Base-by-base conservation (phyloP, 371 early-diverging fungal species). In the Zopfochytrium polystomum region DNA sequence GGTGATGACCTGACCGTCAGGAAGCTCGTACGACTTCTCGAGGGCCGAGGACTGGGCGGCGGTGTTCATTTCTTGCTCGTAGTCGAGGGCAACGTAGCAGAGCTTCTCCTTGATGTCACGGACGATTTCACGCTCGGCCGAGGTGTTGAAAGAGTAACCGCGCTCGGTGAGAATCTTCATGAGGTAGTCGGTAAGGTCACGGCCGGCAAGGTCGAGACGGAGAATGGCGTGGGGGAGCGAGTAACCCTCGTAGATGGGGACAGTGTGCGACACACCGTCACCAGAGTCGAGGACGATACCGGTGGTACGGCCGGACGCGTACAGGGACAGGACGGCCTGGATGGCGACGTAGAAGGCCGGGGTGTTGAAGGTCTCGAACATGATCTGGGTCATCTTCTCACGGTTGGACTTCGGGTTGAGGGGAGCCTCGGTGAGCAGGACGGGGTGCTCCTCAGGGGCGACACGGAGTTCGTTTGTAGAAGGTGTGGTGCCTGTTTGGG, bases 201-300 rank as follows among this genome's bases (percentile, higher is more conserved):
- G 95, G 75, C 91, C 92, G 62, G 90, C 90, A 42, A 88, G 73
- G 76, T 99, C 99, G 61, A 99, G 85, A 86, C 99, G 93, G 70
- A 91, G 87, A 71, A 99, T 98, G 66, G 99, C 99, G 73, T 87
- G 87, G 66, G 99, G 99, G 60, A 99, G 89, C 47, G 99, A 86
- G 77, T 97, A n/a, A n/a, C n/a, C n/a, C n/a, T n/a, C n/a, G n/a
- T n/a, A n/a, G 98, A 90, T n/a, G n/a, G n/a, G n/a, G n/a, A n/a
- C n/a, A n/a, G n/a, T n/a, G n/a, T n/a, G n/a, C n/a, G n/a, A n/a
- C 61, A 99, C 99, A 92, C 99, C 99, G 82, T 99, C 99, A 76
- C 99, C 99, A 58, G 99, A 99, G 82, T 99, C 99, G 51, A 99
- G 87, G 58, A 99, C 99, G 65, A 99, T 95, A 89, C 99, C 99